Evolutionary conservation across 306 rosid species (phyloP).

Genomic region (Leucaena leucocephala): DNA sequence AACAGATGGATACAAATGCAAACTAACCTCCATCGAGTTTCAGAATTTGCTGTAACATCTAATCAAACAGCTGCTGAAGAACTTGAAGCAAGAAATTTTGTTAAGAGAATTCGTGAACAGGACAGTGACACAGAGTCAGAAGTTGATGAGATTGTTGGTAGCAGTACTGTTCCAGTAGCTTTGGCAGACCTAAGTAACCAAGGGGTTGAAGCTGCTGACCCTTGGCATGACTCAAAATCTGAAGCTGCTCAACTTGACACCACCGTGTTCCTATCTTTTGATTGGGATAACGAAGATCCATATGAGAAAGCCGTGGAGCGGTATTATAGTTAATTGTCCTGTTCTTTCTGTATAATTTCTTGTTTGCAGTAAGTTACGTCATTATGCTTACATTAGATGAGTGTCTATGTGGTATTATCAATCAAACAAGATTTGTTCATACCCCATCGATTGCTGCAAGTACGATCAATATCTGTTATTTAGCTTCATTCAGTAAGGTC

Average conservation of each 20-base stretch:
- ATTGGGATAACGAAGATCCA: conserved; percentile 97
- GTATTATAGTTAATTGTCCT: conserved; percentile 50
- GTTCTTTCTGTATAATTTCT: conserved; percentile 17
- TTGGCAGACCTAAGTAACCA: conserved; percentile 57
- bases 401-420: conserved; percentile 23
- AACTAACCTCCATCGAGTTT: conserved; percentile 96
- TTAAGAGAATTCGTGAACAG: conserved; percentile 85
- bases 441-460: conserved; percentile 16
- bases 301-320: conserved; percentile 87
- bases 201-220: conserved; percentile 56
- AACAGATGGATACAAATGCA: conserved; percentile 99
- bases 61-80: conserved; percentile 60
- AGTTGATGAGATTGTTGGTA: conserved; percentile 70
- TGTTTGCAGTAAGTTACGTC: conserved; percentile 15
- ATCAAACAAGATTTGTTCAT: conserved; percentile 20
- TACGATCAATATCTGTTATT: conserved; percentile 7
- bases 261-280: conserved; percentile 84
- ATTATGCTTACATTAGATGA: conserved; percentile 35
- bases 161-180: conserved; percentile 55
- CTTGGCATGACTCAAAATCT: conserved; percentile 65
- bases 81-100: conserved; percentile 65
- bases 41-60: conserved; percentile 84
- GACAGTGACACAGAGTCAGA: conserved; percentile 88
- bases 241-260: conserved; percentile 76
- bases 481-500: conserved; percentile 29